These are phyloP conservation scores for Vanderwaltozyma verrucispora DNA, from an alignment of 805 yeast species.

Conservation along the genomic window DNA sequence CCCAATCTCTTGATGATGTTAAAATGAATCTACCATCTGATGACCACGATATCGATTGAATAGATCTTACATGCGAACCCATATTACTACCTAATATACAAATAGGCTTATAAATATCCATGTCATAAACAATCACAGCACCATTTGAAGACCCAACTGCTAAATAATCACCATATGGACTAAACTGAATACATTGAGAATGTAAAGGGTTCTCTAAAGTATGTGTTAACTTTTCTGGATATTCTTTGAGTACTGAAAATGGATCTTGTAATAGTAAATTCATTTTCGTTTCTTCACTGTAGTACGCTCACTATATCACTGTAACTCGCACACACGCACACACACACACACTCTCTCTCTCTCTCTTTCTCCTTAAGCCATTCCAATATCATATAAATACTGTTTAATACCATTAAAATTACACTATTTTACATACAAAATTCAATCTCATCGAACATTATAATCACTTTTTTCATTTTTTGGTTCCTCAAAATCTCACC, in stretches of 20 bases:
- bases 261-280: constrained; percentile 82
- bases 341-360: not conserved
- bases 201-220: constrained; percentile 53
- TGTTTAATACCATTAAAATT: too few species aligned
- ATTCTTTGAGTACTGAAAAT: constrained; percentile 82
- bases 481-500: too few species aligned
- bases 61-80: constrained; percentile 57
- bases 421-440: too few species aligned
- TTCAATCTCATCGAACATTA: too few species aligned
- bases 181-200: constrained; percentile 59
- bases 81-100: constrained; percentile 36
- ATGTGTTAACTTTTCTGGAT: constrained; percentile 72
- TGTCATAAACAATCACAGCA: constrained; percentile 59
- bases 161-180: constrained; percentile 69
- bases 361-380: too few species aligned
- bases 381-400: too few species aligned
- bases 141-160: constrained; percentile 78
- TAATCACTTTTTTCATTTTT: too few species aligned
- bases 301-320: not conserved
- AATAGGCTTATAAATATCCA: constrained; percentile 41
- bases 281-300: constrained; percentile 9
- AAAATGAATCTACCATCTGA: constrained; percentile 56
- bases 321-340: not conserved
- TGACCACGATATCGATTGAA: constrained; percentile 73
- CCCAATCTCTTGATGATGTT: constrained; percentile 75